A percentile compares a stretch with the other conserved stretches of the same genome.
These are phyloP conservation scores for Suhomyces wounanorum DNA, from an alignment of 1,139 yeast species.

Conservation along the genomic window DNA sequence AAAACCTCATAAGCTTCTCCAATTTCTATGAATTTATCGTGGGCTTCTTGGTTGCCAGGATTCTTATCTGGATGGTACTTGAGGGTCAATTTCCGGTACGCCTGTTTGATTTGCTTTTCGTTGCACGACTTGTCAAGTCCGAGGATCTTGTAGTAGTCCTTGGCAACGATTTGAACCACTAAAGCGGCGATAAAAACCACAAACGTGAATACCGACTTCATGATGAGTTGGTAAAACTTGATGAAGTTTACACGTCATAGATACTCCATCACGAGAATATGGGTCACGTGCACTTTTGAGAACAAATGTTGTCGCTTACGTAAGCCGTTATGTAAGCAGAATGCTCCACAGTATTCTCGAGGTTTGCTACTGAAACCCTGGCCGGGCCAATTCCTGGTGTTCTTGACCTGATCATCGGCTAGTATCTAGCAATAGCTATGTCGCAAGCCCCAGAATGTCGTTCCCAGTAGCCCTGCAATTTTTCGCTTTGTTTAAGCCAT, in stretches of 20 bases:
- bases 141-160: constrained; percentile 49
- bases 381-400: no score
- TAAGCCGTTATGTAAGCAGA: background rate
- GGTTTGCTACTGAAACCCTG: no score
- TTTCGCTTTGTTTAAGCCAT: background rate
- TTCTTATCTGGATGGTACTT: constrained; percentile 96
- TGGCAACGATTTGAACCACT: constrained; percentile 9
- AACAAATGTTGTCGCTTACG: background rate
- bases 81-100: constrained; percentile 80
- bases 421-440: background rate
- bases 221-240: background rate
- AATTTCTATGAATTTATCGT: constrained; percentile 81
- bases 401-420: background rate
- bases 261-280: background rate
- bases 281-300: background rate
- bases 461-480: background rate
- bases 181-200: constrained; percentile 8
- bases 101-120: constrained; percentile 82
- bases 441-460: background rate
- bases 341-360: no score
- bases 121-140: constrained; percentile 70
- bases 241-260: constrained; percentile 8
- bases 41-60: constrained; percentile 70
- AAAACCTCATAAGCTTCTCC: constrained; percentile 94
- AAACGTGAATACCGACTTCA: constrained; percentile 7